Evolutionary conservation across 2,329 filamentous ascomycete genomes (phyloP).

Genomic region (Neoarthrinium moseri): DNA sequence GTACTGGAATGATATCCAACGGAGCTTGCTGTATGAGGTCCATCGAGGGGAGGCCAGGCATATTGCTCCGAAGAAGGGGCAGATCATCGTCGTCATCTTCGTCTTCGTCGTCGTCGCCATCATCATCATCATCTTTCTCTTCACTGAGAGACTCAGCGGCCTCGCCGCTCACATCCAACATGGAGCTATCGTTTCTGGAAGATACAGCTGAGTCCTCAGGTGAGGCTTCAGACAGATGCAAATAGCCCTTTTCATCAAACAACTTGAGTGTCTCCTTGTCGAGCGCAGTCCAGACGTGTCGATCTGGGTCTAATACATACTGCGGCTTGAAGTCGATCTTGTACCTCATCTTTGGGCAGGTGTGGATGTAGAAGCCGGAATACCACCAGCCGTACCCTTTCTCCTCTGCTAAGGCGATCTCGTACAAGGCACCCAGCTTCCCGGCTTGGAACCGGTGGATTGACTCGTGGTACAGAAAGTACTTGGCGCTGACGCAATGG

Average conservation of each 20-base stretch:
- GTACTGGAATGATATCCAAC: slow-evolving; percentile 58
- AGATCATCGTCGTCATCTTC: slow-evolving; percentile 15
- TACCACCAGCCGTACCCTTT: slow-evolving; percentile 75
- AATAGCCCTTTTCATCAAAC: slow-evolving; percentile 57
- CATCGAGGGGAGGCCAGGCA: slow-evolving; percentile 65
- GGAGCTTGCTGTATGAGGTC: slow-evolving; percentile 53
- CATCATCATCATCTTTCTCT: slow-evolving; percentile 13
- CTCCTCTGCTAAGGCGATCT: slow-evolving; percentile 70
- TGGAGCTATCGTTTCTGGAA: background rate
- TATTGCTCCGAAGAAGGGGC: slow-evolving; percentile 57
- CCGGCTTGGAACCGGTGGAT: slow-evolving; percentile 69
- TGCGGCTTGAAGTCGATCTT: slow-evolving; percentile 79
- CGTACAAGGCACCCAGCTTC: slow-evolving; percentile 72
- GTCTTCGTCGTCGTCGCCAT: slow-evolving; percentile 13
- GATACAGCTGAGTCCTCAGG: slow-evolving; percentile 10
- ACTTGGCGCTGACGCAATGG: slow-evolving; percentile 75
- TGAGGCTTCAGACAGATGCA: slow-evolving; percentile 38
- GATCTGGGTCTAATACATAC: slow-evolving; percentile 69
- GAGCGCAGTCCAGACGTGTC: slow-evolving; percentile 60
- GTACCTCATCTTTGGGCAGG: slow-evolving; percentile 80
- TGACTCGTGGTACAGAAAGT: slow-evolving; percentile 78
- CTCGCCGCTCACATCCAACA: too few relatives aligned
- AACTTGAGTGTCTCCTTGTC: slow-evolving; percentile 48
- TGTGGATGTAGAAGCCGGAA: slow-evolving; percentile 78
- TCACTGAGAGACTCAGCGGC: too few relatives aligned